Evolutionary conservation across 805 yeast species (phyloP).

Genomic region (Hanseniaspora vineae): DNA sequence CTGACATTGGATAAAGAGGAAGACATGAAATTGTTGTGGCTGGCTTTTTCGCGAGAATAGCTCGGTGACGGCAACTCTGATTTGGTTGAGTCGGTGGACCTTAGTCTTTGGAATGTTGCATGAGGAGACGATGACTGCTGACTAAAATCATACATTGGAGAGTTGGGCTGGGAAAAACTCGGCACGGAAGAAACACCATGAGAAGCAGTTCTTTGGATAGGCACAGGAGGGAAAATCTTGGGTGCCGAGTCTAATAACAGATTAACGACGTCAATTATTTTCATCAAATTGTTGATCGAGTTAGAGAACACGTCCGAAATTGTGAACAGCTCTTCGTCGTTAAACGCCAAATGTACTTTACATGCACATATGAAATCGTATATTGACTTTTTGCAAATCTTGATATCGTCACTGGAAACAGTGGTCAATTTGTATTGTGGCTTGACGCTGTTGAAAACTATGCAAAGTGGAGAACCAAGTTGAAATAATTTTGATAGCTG

Average conservation of each 20-base stretch:
- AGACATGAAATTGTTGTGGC: too few species aligned
- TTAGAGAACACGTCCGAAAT: conserved; percentile 82
- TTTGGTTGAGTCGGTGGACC: neutral
- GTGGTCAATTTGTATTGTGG: conserved; percentile 48
- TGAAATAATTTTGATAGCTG: conserved; percentile 80
- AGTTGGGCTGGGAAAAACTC: neutral
- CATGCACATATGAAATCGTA: conserved; percentile 85
- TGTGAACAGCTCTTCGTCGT: conserved; percentile 76
- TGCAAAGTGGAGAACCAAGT: conserved; percentile 85
- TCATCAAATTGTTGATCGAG: conserved; percentile 62
- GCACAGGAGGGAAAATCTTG: conserved; percentile 24
- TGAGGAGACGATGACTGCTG: neutral
- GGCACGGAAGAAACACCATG: conserved; percentile 4
- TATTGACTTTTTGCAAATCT: conserved; percentile 76
- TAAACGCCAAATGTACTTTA: conserved; percentile 56
- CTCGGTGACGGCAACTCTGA: neutral
- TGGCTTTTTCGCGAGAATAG: neutral
- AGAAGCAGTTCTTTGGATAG: conserved; percentile 16
- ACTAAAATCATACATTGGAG: neutral
- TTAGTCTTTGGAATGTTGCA: neutral
- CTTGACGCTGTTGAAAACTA: conserved; percentile 60
- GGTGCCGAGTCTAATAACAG: conserved; percentile 46
- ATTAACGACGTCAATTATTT: conserved; percentile 61
- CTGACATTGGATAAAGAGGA: neutral
- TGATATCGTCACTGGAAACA: conserved; percentile 65